Conservation (phyloP, 179 eudicot species). For the Beta corolliflora region DNA sequence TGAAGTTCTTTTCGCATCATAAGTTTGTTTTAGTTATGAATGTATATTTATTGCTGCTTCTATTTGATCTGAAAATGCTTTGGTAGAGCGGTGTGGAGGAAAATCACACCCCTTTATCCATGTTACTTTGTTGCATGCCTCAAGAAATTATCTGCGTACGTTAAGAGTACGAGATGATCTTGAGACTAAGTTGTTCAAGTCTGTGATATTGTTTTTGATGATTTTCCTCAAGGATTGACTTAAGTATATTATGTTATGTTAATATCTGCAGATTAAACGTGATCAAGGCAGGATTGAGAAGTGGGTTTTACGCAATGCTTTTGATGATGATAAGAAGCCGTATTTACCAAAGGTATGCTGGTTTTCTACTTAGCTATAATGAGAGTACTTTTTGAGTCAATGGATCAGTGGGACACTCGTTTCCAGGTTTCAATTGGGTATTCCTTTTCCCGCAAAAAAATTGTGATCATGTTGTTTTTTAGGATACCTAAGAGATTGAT, state of each 20-base stretch:
- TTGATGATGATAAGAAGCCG: constrained; percentile 81
- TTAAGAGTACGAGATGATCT: not conserved
- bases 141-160: no score
- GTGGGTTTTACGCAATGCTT: constrained; percentile 90
- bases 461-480: not conserved
- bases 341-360: constrained; percentile 82
- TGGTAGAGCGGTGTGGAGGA: not conserved
- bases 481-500: not conserved
- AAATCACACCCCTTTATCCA: not conserved
- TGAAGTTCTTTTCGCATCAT: not conserved
- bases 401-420: not conserved
- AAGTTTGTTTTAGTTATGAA: not conserved
- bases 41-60: not conserved
- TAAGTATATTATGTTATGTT: not conserved
- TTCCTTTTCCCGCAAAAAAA: not conserved
- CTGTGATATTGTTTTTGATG: not conserved
- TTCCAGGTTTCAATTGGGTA: constrained; percentile 2
- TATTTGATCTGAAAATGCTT: not conserved
- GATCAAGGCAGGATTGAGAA: constrained; percentile 88
- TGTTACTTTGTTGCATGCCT: not conserved
- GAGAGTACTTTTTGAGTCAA: not conserved
- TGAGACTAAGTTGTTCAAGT: not conserved
- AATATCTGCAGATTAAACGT: constrained; percentile 58
- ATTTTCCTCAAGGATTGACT: not conserved
- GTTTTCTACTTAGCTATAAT: not conserved